Percentiles rank a stretch among this genome's conserved stretches.
Evolutionary conservation across 176 grass and related monocot species (phyloP).

Genomic region (Bolboschoenus planiculmis): DNA sequence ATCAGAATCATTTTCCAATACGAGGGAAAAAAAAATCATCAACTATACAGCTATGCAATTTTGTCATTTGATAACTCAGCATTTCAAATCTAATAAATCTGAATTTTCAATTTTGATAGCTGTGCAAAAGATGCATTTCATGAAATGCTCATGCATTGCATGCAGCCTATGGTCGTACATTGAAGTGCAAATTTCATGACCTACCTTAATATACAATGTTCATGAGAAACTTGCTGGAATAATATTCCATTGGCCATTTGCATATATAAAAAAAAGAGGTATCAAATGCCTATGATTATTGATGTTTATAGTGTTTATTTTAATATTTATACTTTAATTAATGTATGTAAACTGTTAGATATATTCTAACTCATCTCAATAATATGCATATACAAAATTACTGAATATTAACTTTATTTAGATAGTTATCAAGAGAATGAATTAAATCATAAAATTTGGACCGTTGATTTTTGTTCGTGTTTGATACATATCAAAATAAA

Average conservation of each 20-base stretch:
- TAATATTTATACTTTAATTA: too few species aligned
- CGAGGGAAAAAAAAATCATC: neutral
- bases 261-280: neutral
- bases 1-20: neutral
- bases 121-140: neutral
- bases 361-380: too few species aligned
- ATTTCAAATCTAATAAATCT: neutral
- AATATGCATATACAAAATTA: too few species aligned
- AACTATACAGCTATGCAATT: neutral
- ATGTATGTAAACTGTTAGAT: too few species aligned
- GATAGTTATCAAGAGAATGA: too few species aligned
- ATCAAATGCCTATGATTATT: too few species aligned
- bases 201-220: constrained; percentile 7
- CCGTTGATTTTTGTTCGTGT: too few species aligned
- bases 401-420: too few species aligned
- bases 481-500: too few species aligned
- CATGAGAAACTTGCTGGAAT: constrained; percentile 1
- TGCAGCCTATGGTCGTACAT: neutral
- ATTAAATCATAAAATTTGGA: too few species aligned
- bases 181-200: neutral
- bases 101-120: neutral
- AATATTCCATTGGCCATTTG: neutral
- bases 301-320: too few species aligned
- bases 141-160: constrained; percentile 4
- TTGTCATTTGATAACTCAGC: neutral